Conservation (phyloP, 352 stramenopile genomes). For the Phytophthora fragariaefolia region DNA sequence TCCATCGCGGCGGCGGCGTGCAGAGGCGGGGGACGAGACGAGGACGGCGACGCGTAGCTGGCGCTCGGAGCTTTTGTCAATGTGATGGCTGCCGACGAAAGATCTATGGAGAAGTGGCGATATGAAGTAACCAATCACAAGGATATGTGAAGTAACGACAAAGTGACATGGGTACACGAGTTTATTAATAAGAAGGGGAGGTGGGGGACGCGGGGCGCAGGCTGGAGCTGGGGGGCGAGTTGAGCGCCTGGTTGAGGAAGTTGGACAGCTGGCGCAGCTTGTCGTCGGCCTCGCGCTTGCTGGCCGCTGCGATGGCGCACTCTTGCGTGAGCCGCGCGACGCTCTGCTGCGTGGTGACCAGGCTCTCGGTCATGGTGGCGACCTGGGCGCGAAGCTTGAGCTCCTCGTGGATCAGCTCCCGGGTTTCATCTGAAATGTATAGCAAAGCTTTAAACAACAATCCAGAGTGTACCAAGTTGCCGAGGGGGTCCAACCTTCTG, state of each 20-base stretch:
- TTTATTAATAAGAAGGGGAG: slow-evolving; percentile 1
- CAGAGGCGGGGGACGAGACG: slow-evolving; percentile 9
- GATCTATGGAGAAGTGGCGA: slow-evolving; percentile 36
- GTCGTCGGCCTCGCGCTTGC: slow-evolving; percentile 60
- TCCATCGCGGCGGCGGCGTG: slow-evolving; percentile 51
- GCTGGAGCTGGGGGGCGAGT: slow-evolving; percentile 8
- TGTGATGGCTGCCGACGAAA: slow-evolving; percentile 40
- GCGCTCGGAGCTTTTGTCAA: slow-evolving; percentile 18
- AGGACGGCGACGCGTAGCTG: too few relatives aligned
- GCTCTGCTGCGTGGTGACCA: slow-evolving; percentile 41
- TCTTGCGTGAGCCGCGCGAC: slow-evolving; percentile 61
- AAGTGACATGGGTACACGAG: neutral
- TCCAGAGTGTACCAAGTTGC: neutral
- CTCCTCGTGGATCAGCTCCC: slow-evolving; percentile 56
- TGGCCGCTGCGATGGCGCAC: slow-evolving; percentile 48
- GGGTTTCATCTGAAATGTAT: slow-evolving; percentile 51
- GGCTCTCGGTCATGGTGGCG: slow-evolving; percentile 42
- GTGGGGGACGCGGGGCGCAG: slow-evolving; percentile 19
- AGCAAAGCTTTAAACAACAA: neutral
- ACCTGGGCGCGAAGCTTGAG: slow-evolving; percentile 61
- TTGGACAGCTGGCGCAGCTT: slow-evolving; percentile 62
- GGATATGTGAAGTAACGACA: slow-evolving; percentile 27
- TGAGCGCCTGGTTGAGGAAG: slow-evolving; percentile 58
- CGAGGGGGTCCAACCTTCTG: slow-evolving; percentile 36
- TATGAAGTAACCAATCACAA: slow-evolving; percentile 31